Conservation (phyloP, 768 basidiomycete genomes). For the Boletus vinaceobasis region DNA sequence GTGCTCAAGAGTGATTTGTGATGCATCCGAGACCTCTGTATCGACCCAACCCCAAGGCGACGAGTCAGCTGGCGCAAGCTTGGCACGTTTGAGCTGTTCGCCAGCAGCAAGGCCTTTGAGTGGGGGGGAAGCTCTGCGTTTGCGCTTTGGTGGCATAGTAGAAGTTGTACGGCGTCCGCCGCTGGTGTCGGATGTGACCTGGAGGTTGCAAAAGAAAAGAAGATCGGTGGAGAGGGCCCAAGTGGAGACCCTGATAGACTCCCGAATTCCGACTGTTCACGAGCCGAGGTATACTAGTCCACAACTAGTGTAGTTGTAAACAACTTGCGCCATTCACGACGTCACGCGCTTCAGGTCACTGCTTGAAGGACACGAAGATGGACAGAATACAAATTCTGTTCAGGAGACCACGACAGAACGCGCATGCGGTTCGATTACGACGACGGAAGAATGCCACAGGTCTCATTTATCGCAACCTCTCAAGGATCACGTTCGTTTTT, state of each 20-base stretch:
- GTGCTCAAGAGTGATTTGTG: slow-evolving; percentile 67
- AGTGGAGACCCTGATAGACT: slow-evolving; percentile 14
- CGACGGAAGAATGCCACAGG: slow-evolving; percentile 40
- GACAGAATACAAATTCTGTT: slow-evolving; percentile 21
- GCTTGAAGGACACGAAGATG: slow-evolving; percentile 11
- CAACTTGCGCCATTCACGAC: neutral
- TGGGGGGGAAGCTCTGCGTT: slow-evolving; percentile 45
- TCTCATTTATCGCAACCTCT: slow-evolving; percentile 33
- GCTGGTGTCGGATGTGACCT: slow-evolving; percentile 2
- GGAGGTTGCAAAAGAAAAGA: slow-evolving; percentile 5
- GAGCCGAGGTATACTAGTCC: neutral
- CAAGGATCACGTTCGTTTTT: slow-evolving; percentile 28
- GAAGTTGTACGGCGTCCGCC: neutral
- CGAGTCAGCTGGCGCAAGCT: slow-evolving; percentile 42
- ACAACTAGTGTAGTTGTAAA: neutral
- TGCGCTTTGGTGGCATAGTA: slow-evolving; percentile 57
- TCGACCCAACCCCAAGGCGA: slow-evolving; percentile 82
- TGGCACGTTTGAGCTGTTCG: slow-evolving; percentile 58
- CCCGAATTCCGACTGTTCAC: slow-evolving; percentile 25
- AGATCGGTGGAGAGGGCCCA: slow-evolving; percentile 5
- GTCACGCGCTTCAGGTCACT: neutral
- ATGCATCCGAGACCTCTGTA: slow-evolving; percentile 52
- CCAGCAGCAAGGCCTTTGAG: slow-evolving; percentile 57
- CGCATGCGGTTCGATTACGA: slow-evolving; percentile 42
- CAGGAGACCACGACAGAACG: slow-evolving; percentile 19